Evolutionary conservation across 257 asterid genomes (phyloP), one percentile per base, ranked within the genome.

Genomic region (Pogostemon cablin): DNA sequence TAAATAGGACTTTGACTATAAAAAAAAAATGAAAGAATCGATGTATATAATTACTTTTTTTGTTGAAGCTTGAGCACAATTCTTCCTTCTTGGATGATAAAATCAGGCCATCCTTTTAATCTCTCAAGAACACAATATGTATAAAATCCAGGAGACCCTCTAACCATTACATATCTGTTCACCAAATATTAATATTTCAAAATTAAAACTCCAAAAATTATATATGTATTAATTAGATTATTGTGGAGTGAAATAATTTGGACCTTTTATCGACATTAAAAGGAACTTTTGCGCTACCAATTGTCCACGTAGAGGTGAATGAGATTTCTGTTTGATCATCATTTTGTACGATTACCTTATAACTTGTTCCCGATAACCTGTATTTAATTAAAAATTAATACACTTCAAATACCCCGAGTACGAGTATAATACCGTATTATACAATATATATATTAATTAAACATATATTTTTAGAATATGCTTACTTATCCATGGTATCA

Each of bases 231-330:
- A 53, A 15, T 53, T 53, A 49, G 11, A 1, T 54, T 54, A 56
- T 32, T 34, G 40, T n/a, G 10, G 37, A 25, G 9, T 67, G 25
- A 20, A 32, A 4, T 17, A 1, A 17, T 6, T 41, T 59, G 9
- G 25, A 78, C 96, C 93, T 85, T 75, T 81, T 83, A 72, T 89
- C 96, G 8, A 87, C 9, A 35, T 85, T 83, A 46, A 89, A 15
- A 1, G 96, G 96, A 56, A 73, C 78, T 48, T 7, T n/a, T 4
- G 6, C 12, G 44, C 69, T 67, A 43, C 57, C 72, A 38, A 62
- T 67, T 39, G 77, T 15, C 90, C 90, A 85, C 15, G 25, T 78
- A 12, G 72, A 75, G 9, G 76, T 77, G 73, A 89, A 89, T 65
- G 93, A 85, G 50, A 89, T 76, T 76, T 89, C 90, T 7, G 68